Evolutionary conservation across 352 stramenopile species (phyloP).

Genomic region (Ophiocytium majus): DNA sequence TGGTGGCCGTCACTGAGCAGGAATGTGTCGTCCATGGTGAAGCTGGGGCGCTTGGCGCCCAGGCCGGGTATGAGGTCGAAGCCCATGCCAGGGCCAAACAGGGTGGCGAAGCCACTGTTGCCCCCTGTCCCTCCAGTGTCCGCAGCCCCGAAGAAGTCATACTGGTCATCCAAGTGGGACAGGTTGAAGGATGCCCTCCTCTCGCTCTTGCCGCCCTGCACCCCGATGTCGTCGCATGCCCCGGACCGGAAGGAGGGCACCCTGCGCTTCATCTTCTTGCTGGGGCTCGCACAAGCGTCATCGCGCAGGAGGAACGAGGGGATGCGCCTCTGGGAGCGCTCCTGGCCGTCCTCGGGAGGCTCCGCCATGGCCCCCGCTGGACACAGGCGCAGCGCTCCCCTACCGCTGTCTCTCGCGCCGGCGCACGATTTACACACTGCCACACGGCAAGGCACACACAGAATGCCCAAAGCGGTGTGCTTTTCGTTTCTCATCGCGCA

Average conservation of each 20-base stretch:
- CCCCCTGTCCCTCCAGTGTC: neutral
- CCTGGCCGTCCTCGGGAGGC: neutral
- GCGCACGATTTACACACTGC: too few relatives aligned
- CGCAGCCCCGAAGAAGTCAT: neutral
- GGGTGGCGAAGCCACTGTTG: neutral
- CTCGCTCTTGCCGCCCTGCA: slow-evolving; percentile 5
- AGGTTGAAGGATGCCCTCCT: neutral
- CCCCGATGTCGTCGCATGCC: slow-evolving; percentile 4
- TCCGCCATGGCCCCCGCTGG: neutral
- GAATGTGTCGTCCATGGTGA: neutral
- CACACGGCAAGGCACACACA: too few relatives aligned
- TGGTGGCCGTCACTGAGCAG: neutral
- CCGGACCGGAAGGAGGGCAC: neutral
- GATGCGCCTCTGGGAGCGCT: neutral
- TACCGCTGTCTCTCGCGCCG: too few relatives aligned
- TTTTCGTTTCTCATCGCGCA: too few relatives aligned
- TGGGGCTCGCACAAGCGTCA: neutral
- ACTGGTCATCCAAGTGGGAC: slow-evolving; percentile 15
- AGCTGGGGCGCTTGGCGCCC: slow-evolving; percentile 1
- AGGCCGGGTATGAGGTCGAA: slow-evolving; percentile 16
- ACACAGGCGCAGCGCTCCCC: too few relatives aligned
- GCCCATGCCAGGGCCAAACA: neutral
- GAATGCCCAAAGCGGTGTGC: too few relatives aligned
- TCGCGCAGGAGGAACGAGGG: neutral
- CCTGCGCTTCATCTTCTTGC: slow-evolving; percentile 8